phyloP scores from a whole-genome alignment of 805 yeast species.

The Suhomyces sp. region DNA sequence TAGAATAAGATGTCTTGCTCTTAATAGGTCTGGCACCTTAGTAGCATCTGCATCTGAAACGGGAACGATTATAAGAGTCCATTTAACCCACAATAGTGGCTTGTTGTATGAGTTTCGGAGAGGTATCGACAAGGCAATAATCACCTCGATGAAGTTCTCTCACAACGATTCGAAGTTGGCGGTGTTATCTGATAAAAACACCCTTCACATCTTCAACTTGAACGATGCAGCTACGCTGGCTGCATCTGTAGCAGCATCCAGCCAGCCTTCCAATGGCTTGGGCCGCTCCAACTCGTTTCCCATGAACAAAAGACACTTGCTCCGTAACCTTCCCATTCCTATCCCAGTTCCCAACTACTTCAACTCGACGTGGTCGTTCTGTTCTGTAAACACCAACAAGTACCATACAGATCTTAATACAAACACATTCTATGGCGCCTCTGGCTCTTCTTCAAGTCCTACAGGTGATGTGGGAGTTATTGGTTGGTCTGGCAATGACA shows the following conservation, averaged over 20 bases:
- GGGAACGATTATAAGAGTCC: conserved; percentile 78
- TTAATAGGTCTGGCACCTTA: conserved; percentile 62
- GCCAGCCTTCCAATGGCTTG: background rate
- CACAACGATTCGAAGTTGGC: conserved; percentile 76
- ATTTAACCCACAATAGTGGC: conserved; percentile 64
- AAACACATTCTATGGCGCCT: background rate
- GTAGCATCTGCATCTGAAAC: conserved; percentile 79
- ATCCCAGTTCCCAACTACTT: conserved; percentile 65
- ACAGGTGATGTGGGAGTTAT: conserved; percentile 31
- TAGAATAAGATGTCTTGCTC: conserved; percentile 56
- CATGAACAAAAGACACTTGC: conserved; percentile 58
- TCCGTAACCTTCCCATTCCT: conserved; percentile 59
- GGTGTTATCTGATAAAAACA: conserved; percentile 82
- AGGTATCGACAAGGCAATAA: conserved; percentile 80
- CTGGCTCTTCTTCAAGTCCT: background rate
- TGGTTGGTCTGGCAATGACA: conserved; percentile 79
- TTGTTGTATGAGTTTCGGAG: conserved; percentile 82
- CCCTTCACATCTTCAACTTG: conserved; percentile 79
- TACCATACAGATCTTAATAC: conserved; percentile 24
- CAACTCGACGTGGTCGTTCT: conserved; percentile 84
- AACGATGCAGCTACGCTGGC: conserved; percentile 2
- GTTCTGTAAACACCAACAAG: conserved; percentile 58
- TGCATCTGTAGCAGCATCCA: background rate
- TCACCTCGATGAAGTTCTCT: conserved; percentile 81
- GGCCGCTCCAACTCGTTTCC: conserved; percentile 15